Conservation (phyloP, 257 asterid genomes). For the Asclepias syriaca region DNA sequence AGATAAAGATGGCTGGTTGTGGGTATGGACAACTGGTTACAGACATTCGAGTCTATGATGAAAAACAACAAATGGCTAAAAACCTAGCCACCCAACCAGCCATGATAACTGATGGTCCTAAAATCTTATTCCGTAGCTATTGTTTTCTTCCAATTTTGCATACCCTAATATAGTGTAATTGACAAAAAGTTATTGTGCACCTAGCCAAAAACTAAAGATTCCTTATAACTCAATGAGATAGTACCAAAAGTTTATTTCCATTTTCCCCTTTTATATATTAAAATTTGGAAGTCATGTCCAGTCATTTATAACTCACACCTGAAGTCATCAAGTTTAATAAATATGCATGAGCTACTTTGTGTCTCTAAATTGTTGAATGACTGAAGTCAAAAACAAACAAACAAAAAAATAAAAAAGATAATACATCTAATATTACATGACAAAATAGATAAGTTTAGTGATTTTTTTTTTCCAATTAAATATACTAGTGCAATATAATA, state of each 20-base stretch:
- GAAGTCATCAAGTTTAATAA: background rate
- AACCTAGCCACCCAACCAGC: background rate
- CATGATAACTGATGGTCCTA: constrained; percentile 8
- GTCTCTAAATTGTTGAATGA: too few relatives aligned
- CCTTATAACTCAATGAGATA: background rate
- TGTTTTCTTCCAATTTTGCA: constrained; percentile 3
- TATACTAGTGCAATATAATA: too few relatives aligned
- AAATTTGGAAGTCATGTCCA: background rate
- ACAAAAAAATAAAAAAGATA: too few relatives aligned
- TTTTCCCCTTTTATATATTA: too few relatives aligned
- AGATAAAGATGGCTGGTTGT: background rate
- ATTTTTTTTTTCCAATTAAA: too few relatives aligned
- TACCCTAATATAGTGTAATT: background rate
- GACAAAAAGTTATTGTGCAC: background rate
- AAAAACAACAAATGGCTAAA: background rate
- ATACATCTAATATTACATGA: too few relatives aligned
- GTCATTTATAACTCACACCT: background rate
- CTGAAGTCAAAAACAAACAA: too few relatives aligned
- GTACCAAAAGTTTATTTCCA: background rate
- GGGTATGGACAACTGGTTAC: background rate
- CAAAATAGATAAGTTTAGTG: too few relatives aligned
- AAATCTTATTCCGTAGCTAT: background rate
- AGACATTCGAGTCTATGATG: constrained; percentile 1
- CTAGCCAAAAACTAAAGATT: background rate
- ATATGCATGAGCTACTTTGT: background rate